A percentile compares a stretch with the other conserved stretches of the same genome.
Evolutionary conservation across 202 grass and related monocot species (phyloP).

Genomic region (Panicum hallii): DNA sequence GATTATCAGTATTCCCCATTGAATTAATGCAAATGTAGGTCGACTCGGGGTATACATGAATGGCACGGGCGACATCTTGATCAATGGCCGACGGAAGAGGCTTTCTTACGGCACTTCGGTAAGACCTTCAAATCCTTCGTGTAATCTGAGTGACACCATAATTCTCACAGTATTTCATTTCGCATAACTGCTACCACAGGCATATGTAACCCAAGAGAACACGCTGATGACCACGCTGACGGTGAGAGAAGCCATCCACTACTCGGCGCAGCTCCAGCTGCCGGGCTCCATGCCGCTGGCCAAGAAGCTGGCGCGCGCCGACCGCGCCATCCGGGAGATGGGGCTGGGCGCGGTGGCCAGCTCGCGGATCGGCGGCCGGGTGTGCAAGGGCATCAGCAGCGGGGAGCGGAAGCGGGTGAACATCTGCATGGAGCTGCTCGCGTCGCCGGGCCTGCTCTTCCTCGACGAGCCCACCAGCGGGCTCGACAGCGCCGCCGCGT

Average conservation of each 20-base stretch:
- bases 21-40: neutral
- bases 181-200: neutral
- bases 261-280: conserved; percentile 60
- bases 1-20: too few species aligned
- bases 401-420: neutral
- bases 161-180: too few species aligned
- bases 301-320: conserved; percentile 30
- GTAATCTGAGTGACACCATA: too few species aligned
- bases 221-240: conserved; percentile 59
- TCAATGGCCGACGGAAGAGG: conserved; percentile 62
- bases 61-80: conserved; percentile 47
- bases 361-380: neutral
- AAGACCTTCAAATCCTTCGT: neutral
- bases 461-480: neutral
- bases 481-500: neutral
- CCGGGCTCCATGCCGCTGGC: conserved; percentile 44
- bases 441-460: neutral
- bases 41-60: neutral
- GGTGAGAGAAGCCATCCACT: conserved; percentile 51
- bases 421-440: neutral
- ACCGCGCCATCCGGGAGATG: conserved; percentile 44
- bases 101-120: conserved; percentile 59
- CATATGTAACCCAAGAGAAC: conserved; percentile 43
- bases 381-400: neutral
- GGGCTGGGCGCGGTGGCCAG: conserved; percentile 18